These are phyloP conservation scores for Lentinula aciculospora DNA, from an alignment of 768 basidiomycete species.

Conservation along the genomic window DNA sequence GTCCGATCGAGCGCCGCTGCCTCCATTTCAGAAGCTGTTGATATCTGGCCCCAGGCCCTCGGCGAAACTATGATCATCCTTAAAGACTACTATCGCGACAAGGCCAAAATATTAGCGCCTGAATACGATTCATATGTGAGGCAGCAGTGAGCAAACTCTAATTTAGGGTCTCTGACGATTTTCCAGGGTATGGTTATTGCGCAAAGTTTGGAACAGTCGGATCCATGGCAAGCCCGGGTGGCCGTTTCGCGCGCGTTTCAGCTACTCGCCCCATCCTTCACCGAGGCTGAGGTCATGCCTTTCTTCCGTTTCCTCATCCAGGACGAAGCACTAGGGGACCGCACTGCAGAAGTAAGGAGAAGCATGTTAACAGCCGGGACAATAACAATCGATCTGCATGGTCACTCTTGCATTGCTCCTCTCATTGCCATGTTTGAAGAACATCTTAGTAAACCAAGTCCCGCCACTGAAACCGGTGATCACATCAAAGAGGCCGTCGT, in stretches of 20 bases:
- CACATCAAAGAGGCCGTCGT: conserved; percentile 93
- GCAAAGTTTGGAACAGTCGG: conserved; percentile 75
- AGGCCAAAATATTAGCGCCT: conserved; percentile 83
- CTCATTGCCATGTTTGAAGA: conserved; percentile 82
- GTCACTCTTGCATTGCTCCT: conserved; percentile 59
- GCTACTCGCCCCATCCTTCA: conserved; percentile 60
- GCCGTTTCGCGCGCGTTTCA: conserved; percentile 69
- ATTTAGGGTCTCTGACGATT: no score
- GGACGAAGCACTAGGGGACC: conserved; percentile 87
- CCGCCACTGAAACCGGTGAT: conserved; percentile 71
- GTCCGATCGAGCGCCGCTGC: conserved; percentile 68
- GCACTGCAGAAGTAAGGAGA: conserved; percentile 70
- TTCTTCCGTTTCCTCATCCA: conserved; percentile 86
- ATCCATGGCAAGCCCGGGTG: conserved; percentile 83
- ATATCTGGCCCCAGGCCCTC: conserved; percentile 60
- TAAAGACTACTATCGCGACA: conserved; percentile 76
- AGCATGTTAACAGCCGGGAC: conserved; percentile 87
- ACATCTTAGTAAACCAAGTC: conserved; percentile 51
- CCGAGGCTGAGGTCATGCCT: conserved; percentile 49
- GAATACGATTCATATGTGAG: conserved; percentile 91
- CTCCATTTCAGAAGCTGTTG: conserved; percentile 74
- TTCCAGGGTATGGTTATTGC: conserved; percentile 88
- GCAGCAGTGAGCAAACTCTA: conserved; percentile 7
- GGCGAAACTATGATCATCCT: conserved; percentile 44
- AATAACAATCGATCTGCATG: conserved; percentile 78